phyloP scores from a whole-genome alignment of 345 rosid genomes.

The Eucalyptus virginea region DNA sequence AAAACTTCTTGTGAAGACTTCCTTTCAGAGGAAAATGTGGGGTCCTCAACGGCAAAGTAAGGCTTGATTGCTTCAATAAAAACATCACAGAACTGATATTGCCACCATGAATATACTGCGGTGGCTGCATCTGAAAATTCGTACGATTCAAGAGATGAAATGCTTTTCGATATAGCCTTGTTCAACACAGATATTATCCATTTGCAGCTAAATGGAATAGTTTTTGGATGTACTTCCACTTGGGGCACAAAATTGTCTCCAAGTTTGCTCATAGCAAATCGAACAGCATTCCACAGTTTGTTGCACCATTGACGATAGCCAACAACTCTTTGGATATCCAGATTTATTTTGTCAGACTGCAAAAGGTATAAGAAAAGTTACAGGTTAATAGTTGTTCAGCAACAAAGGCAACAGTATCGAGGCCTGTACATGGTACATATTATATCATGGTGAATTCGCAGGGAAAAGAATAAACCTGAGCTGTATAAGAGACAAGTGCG shows the following conservation, averaged over 20 bases:
- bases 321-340: slow-evolving; percentile 90
- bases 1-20: slow-evolving; percentile 53
- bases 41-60: slow-evolving; percentile 49
- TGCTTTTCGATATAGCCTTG: slow-evolving; percentile 55
- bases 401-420: background rate
- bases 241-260: slow-evolving; percentile 57
- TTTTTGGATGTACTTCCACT: slow-evolving; percentile 12
- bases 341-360: slow-evolving; percentile 90
- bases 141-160: slow-evolving; percentile 40
- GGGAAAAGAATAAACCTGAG: slow-evolving; percentile 51
- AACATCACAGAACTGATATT: slow-evolving; percentile 88
- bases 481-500: slow-evolving; percentile 88
- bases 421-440: background rate
- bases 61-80: slow-evolving; percentile 89
- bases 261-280: slow-evolving; percentile 89
- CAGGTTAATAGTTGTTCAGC: background rate
- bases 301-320: slow-evolving; percentile 99
- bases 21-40: slow-evolving; percentile 48
- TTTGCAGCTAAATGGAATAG: slow-evolving; percentile 72
- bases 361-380: background rate
- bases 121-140: slow-evolving; percentile 82
- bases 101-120: slow-evolving; percentile 90
- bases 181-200: slow-evolving; percentile 86
- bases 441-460: background rate
- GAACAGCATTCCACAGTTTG: slow-evolving; percentile 95